phyloP scores from a whole-genome alignment of 805 yeast species.

The Zygosaccharomyces rouxii region DNA sequence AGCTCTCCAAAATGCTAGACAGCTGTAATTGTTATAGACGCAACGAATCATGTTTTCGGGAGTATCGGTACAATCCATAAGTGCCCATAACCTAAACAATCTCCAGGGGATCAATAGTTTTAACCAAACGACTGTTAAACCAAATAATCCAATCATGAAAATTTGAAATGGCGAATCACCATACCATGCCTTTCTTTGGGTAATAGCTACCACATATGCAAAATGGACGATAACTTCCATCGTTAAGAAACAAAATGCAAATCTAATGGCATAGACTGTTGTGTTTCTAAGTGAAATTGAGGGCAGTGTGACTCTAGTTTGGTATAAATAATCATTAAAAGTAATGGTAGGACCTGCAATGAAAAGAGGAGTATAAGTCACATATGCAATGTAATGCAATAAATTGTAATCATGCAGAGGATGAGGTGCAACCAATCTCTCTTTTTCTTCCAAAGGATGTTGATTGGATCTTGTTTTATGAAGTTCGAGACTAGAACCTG shows the following conservation, averaged over 20 bases:
- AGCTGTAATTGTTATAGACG: constrained; percentile 89
- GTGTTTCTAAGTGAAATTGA: constrained; percentile 55
- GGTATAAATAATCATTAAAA: constrained; percentile 85
- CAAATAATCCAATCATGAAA: constrained; percentile 90
- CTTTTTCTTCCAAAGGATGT: constrained; percentile 48
- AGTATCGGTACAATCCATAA: constrained; percentile 89
- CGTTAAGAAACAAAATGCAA: constrained; percentile 66
- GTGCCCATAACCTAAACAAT: constrained; percentile 85
- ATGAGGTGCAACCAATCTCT: constrained; percentile 60
- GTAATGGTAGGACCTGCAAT: constrained; percentile 95
- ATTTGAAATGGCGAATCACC: constrained; percentile 88
- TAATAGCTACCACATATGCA: constrained; percentile 89
- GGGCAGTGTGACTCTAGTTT: constrained; percentile 53
- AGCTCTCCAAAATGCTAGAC: constrained; percentile 95
- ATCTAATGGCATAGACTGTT: constrained; percentile 58
- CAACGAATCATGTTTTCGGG: constrained; percentile 98
- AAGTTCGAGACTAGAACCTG: constrained; percentile 10
- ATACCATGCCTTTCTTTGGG: constrained; percentile 84
- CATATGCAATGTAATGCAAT: constrained; percentile 68
- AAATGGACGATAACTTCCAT: constrained; percentile 89
- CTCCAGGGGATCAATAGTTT: constrained; percentile 95
- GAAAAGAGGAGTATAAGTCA: constrained; percentile 81
- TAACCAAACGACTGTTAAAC: constrained; percentile 87
- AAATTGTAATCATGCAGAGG: constrained; percentile 56
- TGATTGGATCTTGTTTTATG: constrained; percentile 7